Conservation (phyloP, 2,329 filamentous ascomycete genomes). For the Juglanconis sp. region DNA sequence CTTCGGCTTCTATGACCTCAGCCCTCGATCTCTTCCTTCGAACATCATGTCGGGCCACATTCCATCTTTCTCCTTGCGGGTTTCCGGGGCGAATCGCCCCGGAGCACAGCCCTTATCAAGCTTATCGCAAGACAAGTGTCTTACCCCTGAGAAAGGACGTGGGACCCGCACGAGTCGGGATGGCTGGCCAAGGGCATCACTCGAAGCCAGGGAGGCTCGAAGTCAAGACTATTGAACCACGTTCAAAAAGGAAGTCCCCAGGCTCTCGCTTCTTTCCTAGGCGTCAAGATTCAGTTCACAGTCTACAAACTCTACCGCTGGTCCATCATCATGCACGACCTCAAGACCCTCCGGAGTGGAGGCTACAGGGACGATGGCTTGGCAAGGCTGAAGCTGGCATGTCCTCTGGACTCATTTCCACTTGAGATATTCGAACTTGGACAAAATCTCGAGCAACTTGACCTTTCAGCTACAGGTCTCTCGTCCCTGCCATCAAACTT, state of each 20-base stretch:
- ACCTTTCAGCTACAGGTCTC: conserved; percentile 45
- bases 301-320: background rate
- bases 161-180: conserved; percentile 14
- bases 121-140: conserved; percentile 9
- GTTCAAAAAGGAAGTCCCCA: background rate
- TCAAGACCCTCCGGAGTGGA: conserved; percentile 29
- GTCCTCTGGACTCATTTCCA: conserved; percentile 35
- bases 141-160: conserved; percentile 5
- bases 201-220: background rate
- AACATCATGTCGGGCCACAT: too few species aligned
- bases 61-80: background rate
- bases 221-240: background rate
- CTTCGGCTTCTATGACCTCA: too few species aligned
- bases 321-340: conserved; percentile 28
- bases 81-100: background rate
- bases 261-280: too few species aligned
- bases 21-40: too few species aligned
- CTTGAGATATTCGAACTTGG: conserved; percentile 38
- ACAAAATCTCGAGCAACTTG: conserved; percentile 40
- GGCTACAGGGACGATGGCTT: conserved; percentile 28
- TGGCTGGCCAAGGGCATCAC: conserved; percentile 8
- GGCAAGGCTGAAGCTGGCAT: conserved; percentile 33
- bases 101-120: background rate
- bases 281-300: background rate
- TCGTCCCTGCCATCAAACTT: conserved; percentile 38